Evolutionary conservation across 2,329 filamentous ascomycete genomes (phyloP).

Genomic region (Aspergillus sp.): DNA sequence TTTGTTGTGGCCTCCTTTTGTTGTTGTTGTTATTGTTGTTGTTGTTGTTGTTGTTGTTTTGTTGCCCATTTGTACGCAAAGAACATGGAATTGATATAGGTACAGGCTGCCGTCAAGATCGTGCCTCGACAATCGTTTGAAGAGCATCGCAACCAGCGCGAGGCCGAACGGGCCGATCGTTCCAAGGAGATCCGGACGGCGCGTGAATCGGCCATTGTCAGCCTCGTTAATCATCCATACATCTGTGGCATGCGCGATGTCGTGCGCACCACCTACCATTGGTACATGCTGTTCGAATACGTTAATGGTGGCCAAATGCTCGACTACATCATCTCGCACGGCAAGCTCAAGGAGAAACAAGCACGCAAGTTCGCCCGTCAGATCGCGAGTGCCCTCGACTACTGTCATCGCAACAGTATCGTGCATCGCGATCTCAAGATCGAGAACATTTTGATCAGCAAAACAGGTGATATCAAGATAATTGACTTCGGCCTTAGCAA

Average conservation of each 20-base stretch:
- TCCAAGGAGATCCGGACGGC: constrained; percentile 95
- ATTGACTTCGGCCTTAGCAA: constrained; percentile 98
- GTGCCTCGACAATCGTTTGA: constrained; percentile 84
- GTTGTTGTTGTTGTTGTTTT: too few species aligned
- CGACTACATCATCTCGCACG: constrained; percentile 98
- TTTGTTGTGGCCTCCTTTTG: not conserved
- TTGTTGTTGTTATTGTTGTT: too few species aligned
- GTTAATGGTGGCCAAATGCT: constrained; percentile 99
- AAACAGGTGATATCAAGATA: constrained; percentile 98
- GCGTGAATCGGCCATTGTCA: constrained; percentile 92
- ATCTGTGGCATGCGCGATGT: constrained; percentile 95
- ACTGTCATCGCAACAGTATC: constrained; percentile 96
- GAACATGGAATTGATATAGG: constrained; percentile 2
- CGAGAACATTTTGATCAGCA: constrained; percentile 98
- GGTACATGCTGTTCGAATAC: constrained; percentile 99
- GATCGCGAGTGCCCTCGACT: constrained; percentile 92
- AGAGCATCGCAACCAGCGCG: constrained; percentile 62
- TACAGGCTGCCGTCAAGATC: constrained; percentile 90
- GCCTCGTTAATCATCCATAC: constrained; percentile 85
- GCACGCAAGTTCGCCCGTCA: constrained; percentile 95
- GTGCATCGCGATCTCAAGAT: constrained; percentile 97
- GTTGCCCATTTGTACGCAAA: too few species aligned
- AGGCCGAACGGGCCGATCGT: constrained; percentile 85
- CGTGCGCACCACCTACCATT: constrained; percentile 91
- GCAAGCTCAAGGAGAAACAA: constrained; percentile 95